Evolutionary conservation across 768 basidiomycete genomes (phyloP), one percentile per base, ranked within the genome.

Genomic region (Kwoniella shandongensis): DNA sequence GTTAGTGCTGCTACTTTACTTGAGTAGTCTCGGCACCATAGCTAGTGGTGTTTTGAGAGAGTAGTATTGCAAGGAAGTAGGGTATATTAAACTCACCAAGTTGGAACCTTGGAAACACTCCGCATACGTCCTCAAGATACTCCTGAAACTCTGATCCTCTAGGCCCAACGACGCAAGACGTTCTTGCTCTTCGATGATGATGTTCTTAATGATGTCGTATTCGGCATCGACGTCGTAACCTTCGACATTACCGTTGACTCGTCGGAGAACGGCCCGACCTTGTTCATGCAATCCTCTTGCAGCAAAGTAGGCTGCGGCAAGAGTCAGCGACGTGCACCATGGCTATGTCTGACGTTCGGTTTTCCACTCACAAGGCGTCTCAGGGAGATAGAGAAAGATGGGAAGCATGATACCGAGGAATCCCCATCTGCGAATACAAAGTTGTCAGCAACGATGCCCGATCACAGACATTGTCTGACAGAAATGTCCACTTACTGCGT

Each of bases 381-480:
- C 65, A 8, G 65, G 65, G 2, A 66, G 44, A 15, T 38, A 60
- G 22, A 66, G 39, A 44, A 59, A 62, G 48, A 66, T 60, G 20
- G 54, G 52, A 4, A 59, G 17, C 65, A 62, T 62, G 44, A 66
- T 38, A 26, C 61, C 65, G 27, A 66, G 25, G 45, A 59, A 59
- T 7, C 49, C 61, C 57, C 57, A 66, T 42, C 32, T 62, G 54
- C 1, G 50, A 51, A 3, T n/a, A 40, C 22, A 59, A n/a, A n/a
- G n/a, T n/a, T n/a, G n/a, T n/a, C n/a, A n/a, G n/a, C n/a, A n/a
- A n/a, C n/a, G n/a, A n/a, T 55, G 40, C n/a, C 40, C 40, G 8
- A 18, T n/a, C 40, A 23, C 8, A 5, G 22, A 32, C 32, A 6
- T 32, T 6, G 32, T 6, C 32, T 6, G 32, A 6, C 32, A 32